Evolutionary conservation across 305 asterid species (phyloP).

Genomic region (Caryopteris hybrid): DNA sequence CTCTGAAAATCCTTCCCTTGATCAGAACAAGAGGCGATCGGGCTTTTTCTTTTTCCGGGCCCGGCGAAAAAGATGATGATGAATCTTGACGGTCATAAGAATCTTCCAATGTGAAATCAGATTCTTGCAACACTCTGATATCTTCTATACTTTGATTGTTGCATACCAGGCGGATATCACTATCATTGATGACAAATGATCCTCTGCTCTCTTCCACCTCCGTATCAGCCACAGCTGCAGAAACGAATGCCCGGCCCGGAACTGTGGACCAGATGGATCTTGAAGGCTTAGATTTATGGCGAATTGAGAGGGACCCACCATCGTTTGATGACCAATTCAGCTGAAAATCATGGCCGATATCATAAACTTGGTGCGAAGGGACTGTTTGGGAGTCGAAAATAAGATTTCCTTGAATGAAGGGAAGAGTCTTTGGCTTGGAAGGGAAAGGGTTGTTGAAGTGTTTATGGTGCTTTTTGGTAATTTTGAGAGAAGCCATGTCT

Average conservation of each 20-base stretch:
- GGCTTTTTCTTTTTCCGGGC: not conserved
- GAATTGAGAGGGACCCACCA: constrained; percentile 66
- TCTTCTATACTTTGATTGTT: constrained; percentile 71
- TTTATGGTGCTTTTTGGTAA: constrained; percentile 72
- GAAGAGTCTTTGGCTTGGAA: constrained; percentile 43
- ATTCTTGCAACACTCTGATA: constrained; percentile 34
- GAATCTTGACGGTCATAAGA: constrained; percentile 23
- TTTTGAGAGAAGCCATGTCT: constrained; percentile 46
- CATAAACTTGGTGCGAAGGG: constrained; percentile 37
- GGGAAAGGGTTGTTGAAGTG: constrained; percentile 87
- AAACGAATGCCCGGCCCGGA: constrained; percentile 80
- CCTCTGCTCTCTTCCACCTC: constrained; percentile 93
- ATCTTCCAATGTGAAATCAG: constrained; percentile 18
- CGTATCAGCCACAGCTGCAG: constrained; percentile 75
- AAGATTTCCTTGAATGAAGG: constrained; percentile 46
- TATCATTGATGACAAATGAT: constrained; percentile 69
- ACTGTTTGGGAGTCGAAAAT: constrained; percentile 34
- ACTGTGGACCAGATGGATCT: constrained; percentile 67
- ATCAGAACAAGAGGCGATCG: constrained; percentile 44
- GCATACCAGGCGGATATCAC: constrained; percentile 45
- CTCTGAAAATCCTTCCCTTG: constrained; percentile 53
- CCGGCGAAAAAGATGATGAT: not conserved
- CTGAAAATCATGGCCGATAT: constrained; percentile 63
- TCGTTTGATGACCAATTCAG: constrained; percentile 53
- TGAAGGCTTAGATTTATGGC: constrained; percentile 44